phyloP scores from a whole-genome alignment of 345 rosid genomes.

The Mercurialis annua region DNA sequence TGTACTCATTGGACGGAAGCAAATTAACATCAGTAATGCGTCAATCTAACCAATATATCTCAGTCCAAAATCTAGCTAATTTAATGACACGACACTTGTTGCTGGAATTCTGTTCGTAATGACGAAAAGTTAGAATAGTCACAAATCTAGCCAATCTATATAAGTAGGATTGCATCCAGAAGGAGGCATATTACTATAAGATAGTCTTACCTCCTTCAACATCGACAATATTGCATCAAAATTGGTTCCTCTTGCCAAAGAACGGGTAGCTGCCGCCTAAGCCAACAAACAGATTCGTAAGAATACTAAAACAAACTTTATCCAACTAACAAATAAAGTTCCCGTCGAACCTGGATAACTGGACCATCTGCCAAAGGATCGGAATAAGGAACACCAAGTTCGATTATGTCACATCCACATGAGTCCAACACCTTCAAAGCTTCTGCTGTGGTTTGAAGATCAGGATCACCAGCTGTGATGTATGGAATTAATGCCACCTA shows the following conservation, averaged over 20 bases:
- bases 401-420: constrained; percentile 81
- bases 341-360: constrained; percentile 70
- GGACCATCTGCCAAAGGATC: constrained; percentile 96
- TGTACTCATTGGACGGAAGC: background rate
- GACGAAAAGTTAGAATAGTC: background rate
- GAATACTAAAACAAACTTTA: background rate
- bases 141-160: background rate
- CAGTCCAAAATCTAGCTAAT: background rate
- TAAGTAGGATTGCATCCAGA: background rate
- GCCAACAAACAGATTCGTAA: constrained; percentile 15
- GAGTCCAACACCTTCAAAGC: constrained; percentile 76
- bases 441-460: constrained; percentile 85
- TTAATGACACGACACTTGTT: background rate
- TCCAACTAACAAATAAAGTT: background rate
- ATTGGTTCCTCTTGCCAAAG: constrained; percentile 74
- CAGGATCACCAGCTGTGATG: constrained; percentile 98
- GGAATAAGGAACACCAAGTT: constrained; percentile 83
- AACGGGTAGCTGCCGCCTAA: constrained; percentile 92
- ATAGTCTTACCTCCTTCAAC: constrained; percentile 66
- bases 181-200: background rate
- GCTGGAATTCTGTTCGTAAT: background rate
- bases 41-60: background rate
- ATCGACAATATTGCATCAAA: constrained; percentile 58
- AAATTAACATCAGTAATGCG: background rate
- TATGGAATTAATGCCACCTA: constrained; percentile 85